Conservation (phyloP, 768 basidiomycete species). For the Boletus pseudo-olivaceus region DNA sequence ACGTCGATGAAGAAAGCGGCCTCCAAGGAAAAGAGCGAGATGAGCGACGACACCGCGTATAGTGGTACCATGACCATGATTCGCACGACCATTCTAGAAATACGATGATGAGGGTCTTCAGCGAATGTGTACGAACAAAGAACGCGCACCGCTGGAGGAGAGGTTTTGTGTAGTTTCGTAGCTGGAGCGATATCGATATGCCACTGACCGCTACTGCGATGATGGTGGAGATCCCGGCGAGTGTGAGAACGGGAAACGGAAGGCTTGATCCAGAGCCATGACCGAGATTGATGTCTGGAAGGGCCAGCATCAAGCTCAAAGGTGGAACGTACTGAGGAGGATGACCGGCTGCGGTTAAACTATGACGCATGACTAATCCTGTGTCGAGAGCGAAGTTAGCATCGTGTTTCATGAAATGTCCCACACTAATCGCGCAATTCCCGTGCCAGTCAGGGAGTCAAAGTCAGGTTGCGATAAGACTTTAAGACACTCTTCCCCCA, state of each 20-base stretch:
- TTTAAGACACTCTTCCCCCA: background rate
- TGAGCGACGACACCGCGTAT: slow-evolving; percentile 86
- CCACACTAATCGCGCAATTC: background rate
- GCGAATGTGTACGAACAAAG: background rate
- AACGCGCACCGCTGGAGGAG: slow-evolving; percentile 62
- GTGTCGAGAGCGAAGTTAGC: no score
- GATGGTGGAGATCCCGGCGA: slow-evolving; percentile 61
- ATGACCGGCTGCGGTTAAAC: background rate
- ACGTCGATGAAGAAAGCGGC: slow-evolving; percentile 96
- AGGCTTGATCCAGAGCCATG: slow-evolving; percentile 60
- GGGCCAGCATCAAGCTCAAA: slow-evolving; percentile 4
- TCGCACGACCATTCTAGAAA: slow-evolving; percentile 76
- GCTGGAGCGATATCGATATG: slow-evolving; percentile 73
- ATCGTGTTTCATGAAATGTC: background rate
- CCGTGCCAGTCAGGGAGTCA: no score
- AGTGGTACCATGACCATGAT: slow-evolving; percentile 98
- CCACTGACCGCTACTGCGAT: slow-evolving; percentile 71
- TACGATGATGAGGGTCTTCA: slow-evolving; percentile 3
- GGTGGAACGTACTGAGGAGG: background rate
- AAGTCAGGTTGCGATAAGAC: background rate
- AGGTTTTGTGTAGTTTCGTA: slow-evolving; percentile 86
- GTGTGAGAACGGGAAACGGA: slow-evolving; percentile 51
- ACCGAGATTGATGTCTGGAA: slow-evolving; percentile 23
- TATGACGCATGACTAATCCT: background rate
- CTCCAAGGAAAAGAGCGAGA: slow-evolving; percentile 90